These are phyloP conservation scores for Candida silvicultrix DNA, from an alignment of 805 yeast species.

Conservation along the genomic window DNA sequence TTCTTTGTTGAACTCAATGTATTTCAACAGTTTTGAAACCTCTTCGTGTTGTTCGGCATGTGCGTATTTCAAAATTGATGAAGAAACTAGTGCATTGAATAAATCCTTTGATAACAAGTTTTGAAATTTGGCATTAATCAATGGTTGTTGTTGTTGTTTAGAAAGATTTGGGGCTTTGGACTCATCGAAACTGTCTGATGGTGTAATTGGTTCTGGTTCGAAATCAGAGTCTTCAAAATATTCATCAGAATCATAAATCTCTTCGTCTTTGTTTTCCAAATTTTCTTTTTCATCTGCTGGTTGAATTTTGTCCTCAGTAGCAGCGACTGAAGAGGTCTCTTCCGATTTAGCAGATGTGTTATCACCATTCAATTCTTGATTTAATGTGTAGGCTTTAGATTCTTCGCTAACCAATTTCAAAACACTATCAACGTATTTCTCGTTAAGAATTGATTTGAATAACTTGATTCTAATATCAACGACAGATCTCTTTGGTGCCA, in stretches of 20 bases:
- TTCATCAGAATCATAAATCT: conserved; percentile 10
- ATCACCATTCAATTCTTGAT: conserved; percentile 1
- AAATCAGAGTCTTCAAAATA: conserved; percentile 11
- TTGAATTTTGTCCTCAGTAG: no score
- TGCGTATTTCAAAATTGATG: conserved; percentile 17
- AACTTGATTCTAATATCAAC: conserved; percentile 21
- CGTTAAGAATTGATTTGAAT: conserved; percentile 23
- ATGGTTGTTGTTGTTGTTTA: not conserved
- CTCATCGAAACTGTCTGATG: not conserved
- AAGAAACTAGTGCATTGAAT: conserved; percentile 18
- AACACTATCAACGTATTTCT: conserved; percentile 18
- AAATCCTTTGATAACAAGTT: conserved; percentile 18
- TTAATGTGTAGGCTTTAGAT: conserved; percentile 1
- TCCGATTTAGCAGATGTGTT: not conserved
- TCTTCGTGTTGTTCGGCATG: conserved; percentile 11
- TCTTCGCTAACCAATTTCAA: conserved; percentile 12
- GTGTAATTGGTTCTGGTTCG: not conserved
- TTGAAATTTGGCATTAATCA: conserved; percentile 13
- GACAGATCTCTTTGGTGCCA: conserved; percentile 21
- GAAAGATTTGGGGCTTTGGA: not conserved
- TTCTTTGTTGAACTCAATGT: conserved; percentile 12
- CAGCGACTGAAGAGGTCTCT: no score
- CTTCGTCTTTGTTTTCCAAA: conserved; percentile 2
- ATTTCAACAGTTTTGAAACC: conserved; percentile 11
- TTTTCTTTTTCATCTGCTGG: conserved; percentile 14